A percentile compares a stretch with the other conserved stretches of the same genome.
Conservation (phyloP, 208 protist species). For the Porcisia hertigi region DNA sequence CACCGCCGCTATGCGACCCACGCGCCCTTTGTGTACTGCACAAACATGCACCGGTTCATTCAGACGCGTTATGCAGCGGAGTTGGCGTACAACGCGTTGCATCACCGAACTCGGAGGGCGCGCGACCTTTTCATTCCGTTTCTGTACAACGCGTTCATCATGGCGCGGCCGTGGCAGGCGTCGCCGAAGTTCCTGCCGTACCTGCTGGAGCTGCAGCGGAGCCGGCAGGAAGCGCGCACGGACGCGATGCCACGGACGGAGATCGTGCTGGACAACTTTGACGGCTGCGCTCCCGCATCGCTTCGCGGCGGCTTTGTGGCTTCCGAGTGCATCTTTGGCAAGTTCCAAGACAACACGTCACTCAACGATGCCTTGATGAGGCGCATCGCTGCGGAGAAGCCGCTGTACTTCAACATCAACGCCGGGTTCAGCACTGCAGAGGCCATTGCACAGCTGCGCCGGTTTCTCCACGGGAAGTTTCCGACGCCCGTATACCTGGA, state of each 20-base stretch:
- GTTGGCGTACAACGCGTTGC: conserved; percentile 29
- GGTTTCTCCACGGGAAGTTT: conserved; percentile 29
- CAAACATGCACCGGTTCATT: conserved; percentile 51
- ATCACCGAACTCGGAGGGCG: conserved; percentile 28
- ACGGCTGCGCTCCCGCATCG: conserved; percentile 50
- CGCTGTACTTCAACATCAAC: conserved; percentile 61
- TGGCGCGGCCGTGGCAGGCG: conserved; percentile 59
- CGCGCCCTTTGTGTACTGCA: conserved; percentile 73
- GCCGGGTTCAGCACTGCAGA: conserved; percentile 7
- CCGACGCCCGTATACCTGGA: conserved; percentile 30
- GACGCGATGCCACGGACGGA: not conserved
- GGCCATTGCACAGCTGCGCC: conserved; percentile 21
- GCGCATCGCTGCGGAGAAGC: conserved; percentile 11
- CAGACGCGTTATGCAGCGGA: conserved; percentile 41
- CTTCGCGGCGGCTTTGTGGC: conserved; percentile 24
- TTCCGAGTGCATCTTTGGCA: conserved; percentile 33
- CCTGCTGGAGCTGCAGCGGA: not conserved
- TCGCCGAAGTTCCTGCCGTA: conserved; percentile 38
- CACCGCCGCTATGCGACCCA: conserved; percentile 50
- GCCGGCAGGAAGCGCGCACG: not conserved
- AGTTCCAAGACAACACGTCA: conserved; percentile 26
- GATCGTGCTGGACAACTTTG: conserved; percentile 52
- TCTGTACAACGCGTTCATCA: too few species aligned
- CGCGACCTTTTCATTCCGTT: conserved; percentile 58
- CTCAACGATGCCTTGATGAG: conserved; percentile 16